Conservation (phyloP, 495 filamentous ascomycete genomes). For the Neurospora pannonica region DNA sequence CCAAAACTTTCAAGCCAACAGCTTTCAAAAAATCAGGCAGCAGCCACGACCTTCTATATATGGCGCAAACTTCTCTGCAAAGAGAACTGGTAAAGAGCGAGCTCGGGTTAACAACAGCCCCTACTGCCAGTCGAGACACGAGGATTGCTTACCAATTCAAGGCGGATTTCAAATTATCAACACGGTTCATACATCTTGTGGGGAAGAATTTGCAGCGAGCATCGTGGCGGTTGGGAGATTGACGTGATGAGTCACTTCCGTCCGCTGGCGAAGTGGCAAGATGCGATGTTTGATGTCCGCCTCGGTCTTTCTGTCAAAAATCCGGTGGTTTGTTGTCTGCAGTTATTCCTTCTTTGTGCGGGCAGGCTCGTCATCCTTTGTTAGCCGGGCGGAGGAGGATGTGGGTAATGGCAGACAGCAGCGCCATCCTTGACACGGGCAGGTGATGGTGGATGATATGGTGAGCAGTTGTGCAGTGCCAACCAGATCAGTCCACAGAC, state of each 20-base stretch:
- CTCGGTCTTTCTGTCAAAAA: background rate
- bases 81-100: background rate
- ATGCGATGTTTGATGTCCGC: background rate
- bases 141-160: background rate
- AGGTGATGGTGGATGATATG: no score
- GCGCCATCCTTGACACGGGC: no score
- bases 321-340: background rate
- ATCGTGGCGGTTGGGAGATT: background rate
- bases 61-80: background rate
- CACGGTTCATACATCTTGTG: background rate
- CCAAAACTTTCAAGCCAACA: background rate
- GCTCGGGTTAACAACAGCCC: background rate
- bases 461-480: no score
- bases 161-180: background rate
- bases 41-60: background rate
- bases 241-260: background rate
- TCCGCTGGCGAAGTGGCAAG: background rate
- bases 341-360: background rate
- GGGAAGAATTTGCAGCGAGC: background rate
- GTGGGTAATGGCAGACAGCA: no score
- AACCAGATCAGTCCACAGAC: constrained; percentile 5
- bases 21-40: background rate
- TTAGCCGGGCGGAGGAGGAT: no score
- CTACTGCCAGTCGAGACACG: background rate
- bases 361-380: background rate